Base-by-base conservation (phyloP, 2,329 filamentous ascomycete species). In the Pseudopyricularia javanii region DNA sequence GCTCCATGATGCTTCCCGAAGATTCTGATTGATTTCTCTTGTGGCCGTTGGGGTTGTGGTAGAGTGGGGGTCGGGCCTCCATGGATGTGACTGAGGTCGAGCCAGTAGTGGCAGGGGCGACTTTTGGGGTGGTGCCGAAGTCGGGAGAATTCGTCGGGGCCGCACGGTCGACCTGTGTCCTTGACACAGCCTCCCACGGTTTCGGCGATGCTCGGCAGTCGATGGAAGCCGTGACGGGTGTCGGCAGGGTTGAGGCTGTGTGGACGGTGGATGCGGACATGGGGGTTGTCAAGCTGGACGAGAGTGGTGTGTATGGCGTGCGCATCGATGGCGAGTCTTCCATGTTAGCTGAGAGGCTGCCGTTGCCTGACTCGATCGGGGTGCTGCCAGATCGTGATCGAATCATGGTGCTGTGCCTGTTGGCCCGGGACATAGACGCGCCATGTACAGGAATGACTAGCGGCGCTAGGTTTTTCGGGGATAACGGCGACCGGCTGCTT, bases 11-110 rank as follows among this genome's bases (percentile, higher is more conserved):
- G 55, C 74, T 75, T 2, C 34, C 35, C 5, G 33, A 43, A 0
- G 75, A 73, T 53, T 83, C 80, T 1, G 80, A 83, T 50, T 73
- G 73, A 20, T 74, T 73, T 49, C 79, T 70, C 51, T 71, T 70
- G 59, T 83, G 79, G 4, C 69, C 62, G 37, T 47, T 37, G 28
- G 30, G 11, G 30, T 49, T 49, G 30, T 49, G 47, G 22, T 49
- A 33, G 15, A 49, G 15, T 3, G 47, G 47, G n/a, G 47, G 47
- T 11, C 47, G 24, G 26, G 45, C 20, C 47, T 49, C 47, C 26
- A 17, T 30, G 20, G 24, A 20, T 5, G 48, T 7, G 17, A 34
- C 17, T 12, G 48, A n/a, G 4, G 20, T 32, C 20, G 48, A 34
- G 30, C 17, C 22, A 22, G 22, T 54, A 35, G 68, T 67, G 7